Evolutionary conservation across 163 green algal species (phyloP), one percentile per base, ranked within the genome.

Genomic region (Scenedesmus sp.): DNA sequence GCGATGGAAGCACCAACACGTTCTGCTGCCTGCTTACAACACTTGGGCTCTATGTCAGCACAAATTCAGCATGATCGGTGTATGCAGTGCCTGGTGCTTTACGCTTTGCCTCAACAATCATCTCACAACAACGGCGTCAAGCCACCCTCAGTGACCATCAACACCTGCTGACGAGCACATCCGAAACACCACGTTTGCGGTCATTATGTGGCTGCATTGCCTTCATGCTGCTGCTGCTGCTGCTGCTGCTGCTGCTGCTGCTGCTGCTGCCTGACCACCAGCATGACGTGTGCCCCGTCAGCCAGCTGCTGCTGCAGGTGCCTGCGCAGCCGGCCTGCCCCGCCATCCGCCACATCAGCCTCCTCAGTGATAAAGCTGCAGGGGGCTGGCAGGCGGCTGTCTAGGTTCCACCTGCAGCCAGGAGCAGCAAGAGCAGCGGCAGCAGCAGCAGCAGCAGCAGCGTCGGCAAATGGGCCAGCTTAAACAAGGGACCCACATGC

Each of bases 401-500:
- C 88, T 52, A 88, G n/a, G 34, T 88, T 92, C 79, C 88, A 92
- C 88, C 88, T 92, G 64, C 88, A 73, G 4, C 12, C 12, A 79
- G 12, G 15, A 79, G 26, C 12, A 79, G 12, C 55, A 66, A 64
- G 7, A 6, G 9, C n/a, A 59, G n/a, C 9, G 3, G 13, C 16
- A 16, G n/a, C 57, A 70, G 13, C 23, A 82, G 0, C 20, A 54
- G 12, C 7, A 64, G 9, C 4, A 4, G 67, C n/a, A 34, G 59
- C 9, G 59, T 3, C 0, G 3, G 59, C 55, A 56, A 34, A 87
- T 34, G 34, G 34, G 34, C 34, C 34, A 46, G 34, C 34, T 46
- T 46, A 46, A 46, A 46, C 34, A 46, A 46, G 34, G 34, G 34
- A 46, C 34, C 34, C 34, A 46, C 34, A 46, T 46, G 34, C 34